Evolutionary conservation across 345 rosid genomes (phyloP).

Genomic region (Hypericum perforatum): DNA sequence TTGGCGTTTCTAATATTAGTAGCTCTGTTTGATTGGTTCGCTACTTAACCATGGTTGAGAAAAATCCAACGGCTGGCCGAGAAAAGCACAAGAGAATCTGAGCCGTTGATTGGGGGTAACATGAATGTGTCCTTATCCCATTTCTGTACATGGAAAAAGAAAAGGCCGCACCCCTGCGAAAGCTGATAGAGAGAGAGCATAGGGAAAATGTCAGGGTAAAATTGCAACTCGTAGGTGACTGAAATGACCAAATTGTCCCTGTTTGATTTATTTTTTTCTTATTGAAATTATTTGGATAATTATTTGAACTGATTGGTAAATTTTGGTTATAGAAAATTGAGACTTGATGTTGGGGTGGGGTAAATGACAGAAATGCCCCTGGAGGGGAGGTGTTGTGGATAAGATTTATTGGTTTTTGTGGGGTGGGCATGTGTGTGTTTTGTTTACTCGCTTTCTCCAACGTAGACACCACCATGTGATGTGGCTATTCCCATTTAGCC

Average conservation of each 20-base stretch:
- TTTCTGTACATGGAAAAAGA: no score
- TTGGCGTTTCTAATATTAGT: not conserved
- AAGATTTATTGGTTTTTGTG: not conserved
- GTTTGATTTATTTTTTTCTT: no score
- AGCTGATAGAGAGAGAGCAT: not conserved
- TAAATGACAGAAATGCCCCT: slow-evolving; percentile 9
- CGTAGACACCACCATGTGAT: slow-evolving; percentile 12
- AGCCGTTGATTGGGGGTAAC: slow-evolving; percentile 10
- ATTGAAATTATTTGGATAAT: no score
- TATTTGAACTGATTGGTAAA: no score
- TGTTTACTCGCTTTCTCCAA: slow-evolving; percentile 9
- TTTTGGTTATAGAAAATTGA: no score
- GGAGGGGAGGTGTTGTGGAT: not conserved
- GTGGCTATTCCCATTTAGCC: no score
- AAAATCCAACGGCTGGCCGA: slow-evolving; percentile 7
- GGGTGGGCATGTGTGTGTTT: slow-evolving; percentile 7
- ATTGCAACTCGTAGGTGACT: no score
- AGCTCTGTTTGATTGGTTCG: no score
- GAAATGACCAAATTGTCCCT: no score
- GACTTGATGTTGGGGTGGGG: no score
- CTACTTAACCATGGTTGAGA: slow-evolving; percentile 5
- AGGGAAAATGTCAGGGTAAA: not conserved
- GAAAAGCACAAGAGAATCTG: slow-evolving; percentile 9
- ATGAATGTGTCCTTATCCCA: slow-evolving; percentile 22
- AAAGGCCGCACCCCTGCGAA: no score